phyloP scores from a whole-genome alignment of 129 eudicot genomes.

The Flaveria linearis region DNA sequence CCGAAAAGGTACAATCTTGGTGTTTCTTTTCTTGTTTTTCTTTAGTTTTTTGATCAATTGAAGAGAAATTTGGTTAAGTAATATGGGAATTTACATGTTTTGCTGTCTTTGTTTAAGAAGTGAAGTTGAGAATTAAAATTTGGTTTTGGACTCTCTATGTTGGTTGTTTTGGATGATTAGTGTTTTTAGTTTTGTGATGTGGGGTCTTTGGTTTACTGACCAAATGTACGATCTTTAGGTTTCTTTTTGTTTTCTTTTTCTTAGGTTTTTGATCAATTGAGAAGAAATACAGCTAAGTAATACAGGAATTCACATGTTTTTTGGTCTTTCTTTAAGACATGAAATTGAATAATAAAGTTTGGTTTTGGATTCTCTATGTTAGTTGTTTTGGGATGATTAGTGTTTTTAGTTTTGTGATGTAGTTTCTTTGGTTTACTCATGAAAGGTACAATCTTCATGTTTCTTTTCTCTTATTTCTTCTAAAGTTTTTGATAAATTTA shows the following conservation, averaged over 20 bases:
- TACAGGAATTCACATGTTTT: neutral
- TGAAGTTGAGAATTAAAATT: neutral
- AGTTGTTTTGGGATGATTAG: neutral
- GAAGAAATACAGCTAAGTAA: conserved; percentile 15
- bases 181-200: neutral
- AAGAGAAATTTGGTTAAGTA: conserved; percentile 9
- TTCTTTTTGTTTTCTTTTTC: conserved; percentile 6
- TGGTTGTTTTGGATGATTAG: neutral
- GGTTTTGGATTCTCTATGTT: neutral
- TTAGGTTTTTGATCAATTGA: conserved; percentile 7
- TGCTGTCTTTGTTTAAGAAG: neutral
- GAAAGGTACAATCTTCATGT: conserved; percentile 51
- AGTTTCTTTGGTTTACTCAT: conserved; percentile 68
- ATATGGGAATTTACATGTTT: neutral
- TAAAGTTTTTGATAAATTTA: conserved; percentile 7
- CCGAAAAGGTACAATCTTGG: conserved; percentile 63
- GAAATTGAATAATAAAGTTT: neutral
- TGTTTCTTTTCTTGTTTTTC: conserved; percentile 3
- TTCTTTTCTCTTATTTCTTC: conserved; percentile 6
- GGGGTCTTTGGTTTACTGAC: conserved; percentile 67
- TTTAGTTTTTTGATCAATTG: conserved; percentile 14
- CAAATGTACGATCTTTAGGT: conserved; percentile 49
- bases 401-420: neutral
- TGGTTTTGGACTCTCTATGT: neutral
- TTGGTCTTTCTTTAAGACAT: neutral